Evolutionary conservation across 2,329 filamentous ascomycete species (phyloP), one percentile per base, ranked within the genome.

Genomic region (Sphaerulina musiva): DNA sequence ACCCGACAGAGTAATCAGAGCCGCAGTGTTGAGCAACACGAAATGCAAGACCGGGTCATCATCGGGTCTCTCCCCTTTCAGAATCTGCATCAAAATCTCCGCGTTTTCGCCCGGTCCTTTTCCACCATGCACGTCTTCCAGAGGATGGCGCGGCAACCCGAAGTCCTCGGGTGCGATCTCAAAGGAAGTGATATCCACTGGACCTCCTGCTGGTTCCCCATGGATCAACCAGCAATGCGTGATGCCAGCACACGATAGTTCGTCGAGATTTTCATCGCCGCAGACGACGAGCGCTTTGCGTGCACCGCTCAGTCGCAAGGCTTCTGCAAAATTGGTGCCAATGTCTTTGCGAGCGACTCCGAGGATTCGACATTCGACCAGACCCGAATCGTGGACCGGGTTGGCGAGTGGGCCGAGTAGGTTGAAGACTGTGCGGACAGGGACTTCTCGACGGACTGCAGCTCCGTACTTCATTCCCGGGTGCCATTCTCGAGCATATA

Each of bases 361-460:
- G n/a, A 98, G 82, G 55, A 98, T 82, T 31, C 93, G 84, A 10
- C 91, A 90, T 74, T 98, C 93, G 55, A 98, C 82, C 10, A 76
- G 60, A 4, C 72, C 70, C 36, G 81, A 76, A 63, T 84, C 82
- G 66, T 96, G 88, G 14, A 95, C 81, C 0, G 93, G 93, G 71
- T 97, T 97, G 44, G 90, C 87, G 29, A 98, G 78, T 0, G 93
- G 93, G 0, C 93, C 93, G 47, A 98, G 80, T 12, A 98, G 82
- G 73, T 98, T 98, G 82, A 98, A 98, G 62, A 98, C 92, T 1
- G 93, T 98, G 64, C 93, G 84, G 79, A 93, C 92, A 55, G 92
- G 92, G 20, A 98, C 81, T 69, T 95, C 87, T 67, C 83, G 87
- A 58, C 93, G 86, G 60, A 96, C 85, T 1, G 86, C 83, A 4